phyloP scores from a whole-genome alignment of 2,329 filamentous ascomycete species.

The Pseudocercospora eumusae region DNA sequence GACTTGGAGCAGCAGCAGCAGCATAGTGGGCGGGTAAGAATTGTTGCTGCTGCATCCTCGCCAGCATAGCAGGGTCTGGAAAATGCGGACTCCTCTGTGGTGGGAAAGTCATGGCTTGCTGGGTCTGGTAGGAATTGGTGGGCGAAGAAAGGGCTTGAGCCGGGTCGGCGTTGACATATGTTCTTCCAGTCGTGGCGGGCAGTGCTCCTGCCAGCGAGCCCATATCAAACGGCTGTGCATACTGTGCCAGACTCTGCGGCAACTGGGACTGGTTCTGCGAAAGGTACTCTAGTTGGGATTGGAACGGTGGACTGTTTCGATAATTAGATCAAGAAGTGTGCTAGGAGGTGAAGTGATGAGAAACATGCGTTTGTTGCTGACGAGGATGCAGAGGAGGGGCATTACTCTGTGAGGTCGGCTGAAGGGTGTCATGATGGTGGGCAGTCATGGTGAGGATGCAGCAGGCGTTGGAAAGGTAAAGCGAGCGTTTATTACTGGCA shows the following conservation, averaged over 20 bases:
- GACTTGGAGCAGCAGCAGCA: conserved; percentile 17
- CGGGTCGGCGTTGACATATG: conserved; percentile 22
- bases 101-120: conserved; percentile 24
- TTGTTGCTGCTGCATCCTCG: conserved; percentile 31
- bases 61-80: conserved; percentile 24
- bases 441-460: conserved; percentile 16
- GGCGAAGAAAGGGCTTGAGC: conserved; percentile 19
- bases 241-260: conserved; percentile 18
- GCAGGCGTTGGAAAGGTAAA: conserved; percentile 7
- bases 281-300: conserved; percentile 29
- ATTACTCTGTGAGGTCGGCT: conserved; percentile 1
- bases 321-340: conserved; percentile 11
- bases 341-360: not conserved
- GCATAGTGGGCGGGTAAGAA: conserved; percentile 27
- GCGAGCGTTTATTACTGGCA: conserved; percentile 11
- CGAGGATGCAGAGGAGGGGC: conserved; percentile 7
- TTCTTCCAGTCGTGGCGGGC: conserved; percentile 19
- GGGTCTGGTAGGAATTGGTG: conserved; percentile 12
- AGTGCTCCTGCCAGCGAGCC: conserved; percentile 23
- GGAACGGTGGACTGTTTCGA: conserved; percentile 27
- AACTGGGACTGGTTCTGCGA: conserved; percentile 23
- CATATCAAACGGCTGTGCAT: conserved; percentile 30
- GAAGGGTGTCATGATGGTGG: conserved; percentile 2
- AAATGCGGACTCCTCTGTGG: conserved; percentile 27
- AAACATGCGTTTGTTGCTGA: conserved; percentile 22